These are phyloP conservation scores for Dothidotthia symphoricarpi DNA, from an alignment of 2,329 filamentous ascomycete species.

Conservation along the genomic window DNA sequence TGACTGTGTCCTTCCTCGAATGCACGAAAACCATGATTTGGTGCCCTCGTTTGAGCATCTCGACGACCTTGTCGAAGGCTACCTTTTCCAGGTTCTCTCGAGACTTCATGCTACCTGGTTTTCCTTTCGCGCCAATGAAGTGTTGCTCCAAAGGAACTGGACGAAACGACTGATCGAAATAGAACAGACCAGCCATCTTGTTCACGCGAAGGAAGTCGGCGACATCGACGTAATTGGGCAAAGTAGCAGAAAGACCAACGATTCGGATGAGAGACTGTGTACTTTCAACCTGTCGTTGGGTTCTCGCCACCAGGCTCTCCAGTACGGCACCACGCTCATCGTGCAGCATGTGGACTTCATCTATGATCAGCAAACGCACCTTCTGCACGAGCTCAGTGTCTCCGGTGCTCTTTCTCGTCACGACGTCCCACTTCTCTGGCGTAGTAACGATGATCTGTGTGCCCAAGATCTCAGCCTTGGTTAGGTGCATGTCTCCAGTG, in stretches of 20 bases:
- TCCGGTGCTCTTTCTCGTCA: constrained; percentile 93
- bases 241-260: constrained; percentile 87
- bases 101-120: constrained; percentile 74
- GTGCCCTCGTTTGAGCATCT: constrained; percentile 89
- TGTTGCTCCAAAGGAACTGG: constrained; percentile 96
- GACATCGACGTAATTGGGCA: constrained; percentile 96
- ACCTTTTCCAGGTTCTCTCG: constrained; percentile 85
- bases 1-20: constrained; percentile 88
- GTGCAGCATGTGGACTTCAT: constrained; percentile 99
- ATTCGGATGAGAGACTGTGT: constrained; percentile 97
- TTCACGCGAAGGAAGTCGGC: constrained; percentile 97
- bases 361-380: constrained; percentile 91
- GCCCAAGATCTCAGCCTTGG: constrained; percentile 90
- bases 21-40: constrained; percentile 99
- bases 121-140: constrained; percentile 94
- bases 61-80: constrained; percentile 89
- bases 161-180: constrained; percentile 93
- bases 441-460: constrained; percentile 99
- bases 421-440: constrained; percentile 98
- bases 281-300: constrained; percentile 93
- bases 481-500: constrained; percentile 98
- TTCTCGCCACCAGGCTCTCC: constrained; percentile 91
- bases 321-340: constrained; percentile 95
- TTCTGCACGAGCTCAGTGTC: constrained; percentile 98
- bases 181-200: constrained; percentile 86